Base-by-base conservation (phyloP, 108 stramenopile genomes). In the Fragilaria radians region DNA sequence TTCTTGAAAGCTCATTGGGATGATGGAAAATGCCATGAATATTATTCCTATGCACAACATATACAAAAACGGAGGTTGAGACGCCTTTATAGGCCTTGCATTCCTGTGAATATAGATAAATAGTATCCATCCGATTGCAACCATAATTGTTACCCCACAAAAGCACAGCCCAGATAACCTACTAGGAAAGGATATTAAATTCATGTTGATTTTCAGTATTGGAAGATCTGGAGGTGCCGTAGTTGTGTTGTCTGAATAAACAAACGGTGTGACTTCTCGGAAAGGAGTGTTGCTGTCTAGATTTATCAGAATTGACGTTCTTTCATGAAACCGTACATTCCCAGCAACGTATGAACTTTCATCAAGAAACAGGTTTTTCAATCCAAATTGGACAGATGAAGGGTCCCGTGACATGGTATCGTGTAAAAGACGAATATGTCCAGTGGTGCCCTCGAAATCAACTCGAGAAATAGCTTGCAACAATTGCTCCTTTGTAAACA, bases 11-110 rank as follows among this genome's bases (percentile, higher is more conserved):
- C 68, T 60, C 50, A 76, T 55, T n/a, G 63, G 58, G 36, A 79
- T 72, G 33, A 75, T 65, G 22, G 67, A 11, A 18, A 48, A 34
- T 23, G 63, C 68, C 78, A 85, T 85, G 22, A 88, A 14, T 50
- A 84, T 67, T 0, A 78, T 70, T 26, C 86, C 86, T 9, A 36
- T 48, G 58, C 79, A 78, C 24, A 88, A 62, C 72, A 84, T 62
- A 26, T 54, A 46, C 46, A 87, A 46, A 33, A 83, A 87, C 9
- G 56, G 28, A 0, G 85, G 78, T 66, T 86, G 85, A 4, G 75
- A 74, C 17, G 63, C 71, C 11, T 24, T 31, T 23, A 57, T 29
- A 19, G 5, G 19, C 5, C 21, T 50, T 50, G 36, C 36, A 42
- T 42, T 14, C 7, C 36, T 7, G 36, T 42, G 36, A 7, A 42